phyloP scores from a whole-genome alignment of 192 early-diverging fungal genomes.

The Rhizophagus clarus region DNA sequence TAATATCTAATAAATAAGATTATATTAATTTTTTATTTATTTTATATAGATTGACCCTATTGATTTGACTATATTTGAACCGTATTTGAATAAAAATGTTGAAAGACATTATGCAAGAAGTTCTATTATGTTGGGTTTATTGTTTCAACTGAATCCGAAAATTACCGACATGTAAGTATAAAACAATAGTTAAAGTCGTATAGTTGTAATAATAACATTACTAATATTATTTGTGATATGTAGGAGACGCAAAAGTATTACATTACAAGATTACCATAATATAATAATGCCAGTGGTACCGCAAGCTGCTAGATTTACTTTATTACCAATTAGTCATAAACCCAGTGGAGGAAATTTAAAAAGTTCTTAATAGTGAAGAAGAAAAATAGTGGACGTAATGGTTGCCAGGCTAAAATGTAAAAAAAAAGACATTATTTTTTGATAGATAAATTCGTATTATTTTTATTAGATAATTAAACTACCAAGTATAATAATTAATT shows the following conservation, averaged over 20 bases:
- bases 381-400: no score
- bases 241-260: conserved; percentile 44
- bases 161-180: conserved; percentile 50
- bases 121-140: conserved; percentile 54
- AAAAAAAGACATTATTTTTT: no score
- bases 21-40: conserved; percentile 9
- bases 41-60: conserved; percentile 67
- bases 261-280: conserved; percentile 54
- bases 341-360: not conserved
- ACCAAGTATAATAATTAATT: no score
- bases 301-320: conserved; percentile 55
- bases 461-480: no score
- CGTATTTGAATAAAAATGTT: conserved; percentile 51
- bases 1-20: not conserved
- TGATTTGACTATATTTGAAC: conserved; percentile 57
- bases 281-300: conserved; percentile 57
- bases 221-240: not conserved
- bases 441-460: no score
- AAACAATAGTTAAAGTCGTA: not conserved
- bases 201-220: not conserved
- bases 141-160: conserved; percentile 50
- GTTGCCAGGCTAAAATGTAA: no score
- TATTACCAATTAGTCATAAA: conserved; percentile 58
- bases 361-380: no score
- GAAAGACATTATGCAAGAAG: conserved; percentile 60